Evolutionary conservation across 2,329 filamentous ascomycete genomes (phyloP).

Genomic region (Venturiaceae sp.): DNA sequence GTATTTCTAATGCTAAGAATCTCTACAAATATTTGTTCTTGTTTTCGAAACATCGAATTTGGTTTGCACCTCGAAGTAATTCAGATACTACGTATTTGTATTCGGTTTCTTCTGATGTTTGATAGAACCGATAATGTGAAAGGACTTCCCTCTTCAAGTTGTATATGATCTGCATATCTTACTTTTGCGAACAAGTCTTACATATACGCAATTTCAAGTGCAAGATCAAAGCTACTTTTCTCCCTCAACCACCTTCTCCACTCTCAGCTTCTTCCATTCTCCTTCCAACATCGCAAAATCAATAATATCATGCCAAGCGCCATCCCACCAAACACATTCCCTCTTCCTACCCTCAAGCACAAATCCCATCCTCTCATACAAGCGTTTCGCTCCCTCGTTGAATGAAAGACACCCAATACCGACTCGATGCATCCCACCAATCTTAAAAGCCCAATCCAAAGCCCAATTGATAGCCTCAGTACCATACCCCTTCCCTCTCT

Average conservation of each 20-base stretch:
- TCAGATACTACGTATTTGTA: too few relatives aligned
- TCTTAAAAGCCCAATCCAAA: constrained; percentile 1
- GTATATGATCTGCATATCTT: too few relatives aligned
- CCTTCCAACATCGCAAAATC: not conserved
- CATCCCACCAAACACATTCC: not conserved
- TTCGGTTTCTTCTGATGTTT: too few relatives aligned
- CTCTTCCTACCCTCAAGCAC: constrained; percentile 1
- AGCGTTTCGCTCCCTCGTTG: not conserved
- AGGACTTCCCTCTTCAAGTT: too few relatives aligned
- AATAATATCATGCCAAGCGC: constrained; percentile 1
- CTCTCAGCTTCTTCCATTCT: not conserved
- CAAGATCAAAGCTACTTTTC: too few relatives aligned
- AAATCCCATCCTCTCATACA: not conserved
- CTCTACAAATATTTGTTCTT: too few relatives aligned
- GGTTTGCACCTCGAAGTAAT: too few relatives aligned
- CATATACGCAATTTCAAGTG: too few relatives aligned
- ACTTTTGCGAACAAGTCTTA: too few relatives aligned
- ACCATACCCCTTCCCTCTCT: not conserved
- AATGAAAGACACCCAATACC: not conserved
- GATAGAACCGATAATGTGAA: too few relatives aligned
- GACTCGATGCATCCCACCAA: not conserved
- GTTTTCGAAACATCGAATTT: too few relatives aligned
- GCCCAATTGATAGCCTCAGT: not conserved
- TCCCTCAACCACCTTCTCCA: not conserved
- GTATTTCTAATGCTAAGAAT: too few relatives aligned